These are phyloP conservation scores for Phlebiopsis flavidoalba DNA, from an alignment of 768 basidiomycete genomes.

Conservation along the genomic window DNA sequence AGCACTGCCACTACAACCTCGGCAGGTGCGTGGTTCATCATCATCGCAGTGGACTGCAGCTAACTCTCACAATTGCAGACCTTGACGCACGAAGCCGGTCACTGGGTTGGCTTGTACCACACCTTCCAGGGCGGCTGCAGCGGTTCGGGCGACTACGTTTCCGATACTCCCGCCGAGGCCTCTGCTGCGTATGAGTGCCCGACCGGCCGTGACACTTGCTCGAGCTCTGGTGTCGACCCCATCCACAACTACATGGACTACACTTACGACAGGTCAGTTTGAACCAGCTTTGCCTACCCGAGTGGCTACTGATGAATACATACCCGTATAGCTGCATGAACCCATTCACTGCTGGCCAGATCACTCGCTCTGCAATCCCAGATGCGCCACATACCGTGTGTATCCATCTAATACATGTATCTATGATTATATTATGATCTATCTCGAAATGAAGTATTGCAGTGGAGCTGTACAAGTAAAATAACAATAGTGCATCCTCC, in stretches of 20 bases:
- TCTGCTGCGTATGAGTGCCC: constrained; percentile 35
- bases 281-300: too few species aligned
- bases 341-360: constrained; percentile 40
- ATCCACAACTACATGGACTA: constrained; percentile 55
- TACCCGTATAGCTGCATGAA: constrained; percentile 36
- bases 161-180: constrained; percentile 43
- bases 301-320: not conserved
- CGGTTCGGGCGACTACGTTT: constrained; percentile 35
- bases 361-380: constrained; percentile 35
- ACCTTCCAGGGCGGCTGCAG: constrained; percentile 51
- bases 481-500: too few species aligned
- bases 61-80: constrained; percentile 25
- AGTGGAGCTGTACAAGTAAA: too few species aligned
- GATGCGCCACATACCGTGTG: constrained; percentile 40
- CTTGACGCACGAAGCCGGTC: constrained; percentile 53
- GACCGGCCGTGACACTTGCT: constrained; percentile 25
- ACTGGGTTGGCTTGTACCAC: constrained; percentile 58
- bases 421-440: not conserved
- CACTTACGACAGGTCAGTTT: constrained; percentile 33
- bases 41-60: not conserved
- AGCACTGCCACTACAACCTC: constrained; percentile 33
- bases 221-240: constrained; percentile 30
- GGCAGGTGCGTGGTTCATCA: constrained; percentile 14
- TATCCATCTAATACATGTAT: constrained; percentile 18
- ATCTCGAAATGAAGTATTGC: too few species aligned